Evolutionary conservation across 2,329 filamentous ascomycete genomes (phyloP).

Genomic region (Cladobotryum protrusum): DNA sequence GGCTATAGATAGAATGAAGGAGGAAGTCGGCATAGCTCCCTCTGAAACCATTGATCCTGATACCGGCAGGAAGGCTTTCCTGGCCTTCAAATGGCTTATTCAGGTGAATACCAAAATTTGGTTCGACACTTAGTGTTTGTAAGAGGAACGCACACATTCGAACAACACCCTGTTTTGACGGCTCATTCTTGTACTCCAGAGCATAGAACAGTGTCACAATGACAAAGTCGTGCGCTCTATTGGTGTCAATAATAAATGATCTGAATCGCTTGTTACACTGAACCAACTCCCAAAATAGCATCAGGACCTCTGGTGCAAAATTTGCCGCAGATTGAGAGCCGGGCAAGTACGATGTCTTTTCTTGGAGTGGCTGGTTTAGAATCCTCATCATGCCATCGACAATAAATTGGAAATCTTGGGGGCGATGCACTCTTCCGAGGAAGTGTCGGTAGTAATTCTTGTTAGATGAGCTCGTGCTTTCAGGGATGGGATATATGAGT

Average conservation of each 20-base stretch:
- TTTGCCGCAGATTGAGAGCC: conserved; percentile 73
- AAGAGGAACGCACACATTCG: conserved; percentile 97
- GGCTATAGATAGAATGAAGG: conserved; percentile 86
- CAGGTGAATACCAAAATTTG: conserved; percentile 81
- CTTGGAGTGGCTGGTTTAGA: conserved; percentile 85
- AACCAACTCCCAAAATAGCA: conserved; percentile 94
- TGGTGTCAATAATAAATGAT: conserved; percentile 94
- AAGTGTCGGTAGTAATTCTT: conserved; percentile 96
- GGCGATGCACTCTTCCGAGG: conserved; percentile 79
- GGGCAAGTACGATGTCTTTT: conserved; percentile 81
- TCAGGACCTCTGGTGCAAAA: conserved; percentile 91
- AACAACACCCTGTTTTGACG: conserved; percentile 84
- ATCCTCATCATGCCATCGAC: conserved; percentile 92
- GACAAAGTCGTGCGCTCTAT: conserved; percentile 86
- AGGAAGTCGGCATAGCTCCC: conserved; percentile 93
- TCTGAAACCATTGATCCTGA: conserved; percentile 76
- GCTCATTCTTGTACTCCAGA: conserved; percentile 78
- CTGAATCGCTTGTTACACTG: conserved; percentile 98
- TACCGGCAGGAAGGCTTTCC: conserved; percentile 74
- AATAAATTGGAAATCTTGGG: conserved; percentile 96
- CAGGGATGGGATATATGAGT: conserved; percentile 81
- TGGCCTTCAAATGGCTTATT: conserved; percentile 87
- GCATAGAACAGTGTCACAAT: conserved; percentile 89
- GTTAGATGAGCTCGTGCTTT: conserved; percentile 57
- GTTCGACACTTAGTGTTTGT: conserved; percentile 89